Evolutionary conservation across 2,329 filamentous ascomycete species (phyloP).

Genomic region (Beauveria asiatica): DNA sequence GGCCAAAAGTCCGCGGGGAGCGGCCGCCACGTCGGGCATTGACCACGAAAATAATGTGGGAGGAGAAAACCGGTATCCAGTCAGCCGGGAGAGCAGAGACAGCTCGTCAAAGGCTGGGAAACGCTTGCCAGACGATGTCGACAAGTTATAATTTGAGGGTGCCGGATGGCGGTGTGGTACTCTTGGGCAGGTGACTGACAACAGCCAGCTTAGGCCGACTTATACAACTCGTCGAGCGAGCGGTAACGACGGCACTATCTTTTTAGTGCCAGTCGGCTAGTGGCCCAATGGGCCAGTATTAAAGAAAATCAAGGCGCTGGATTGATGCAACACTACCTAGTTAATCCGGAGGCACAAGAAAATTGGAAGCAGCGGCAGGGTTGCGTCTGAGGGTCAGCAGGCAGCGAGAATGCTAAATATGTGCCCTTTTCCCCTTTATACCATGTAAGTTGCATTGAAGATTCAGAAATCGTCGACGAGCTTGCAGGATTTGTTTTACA

Average conservation of each 20-base stretch:
- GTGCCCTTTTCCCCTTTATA: background rate
- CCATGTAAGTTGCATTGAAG: background rate
- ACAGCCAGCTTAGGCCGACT: slow-evolving; percentile 10
- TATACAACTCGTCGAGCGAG: slow-evolving; percentile 9
- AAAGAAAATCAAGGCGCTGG: slow-evolving; percentile 4
- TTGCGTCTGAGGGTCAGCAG: slow-evolving; percentile 3
- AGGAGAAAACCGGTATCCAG: background rate
- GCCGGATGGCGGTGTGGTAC: slow-evolving; percentile 10
- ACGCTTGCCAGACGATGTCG: background rate
- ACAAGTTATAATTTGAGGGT: slow-evolving; percentile 10
- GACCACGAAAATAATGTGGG: background rate
- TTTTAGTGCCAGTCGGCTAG: slow-evolving; percentile 9
- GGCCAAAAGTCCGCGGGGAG: slow-evolving; percentile 7
- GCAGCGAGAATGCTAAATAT: background rate
- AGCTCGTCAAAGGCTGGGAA: background rate
- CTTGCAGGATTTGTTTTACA: slow-evolving; percentile 5
- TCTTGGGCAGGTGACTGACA: slow-evolving; percentile 10
- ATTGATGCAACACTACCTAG: slow-evolving; percentile 8
- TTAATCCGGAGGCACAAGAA: too few species aligned
- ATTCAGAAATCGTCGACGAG: background rate
- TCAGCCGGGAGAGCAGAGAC: background rate
- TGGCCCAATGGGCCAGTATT: slow-evolving; percentile 9
- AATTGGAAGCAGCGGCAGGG: slow-evolving; percentile 1
- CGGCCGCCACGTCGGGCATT: slow-evolving; percentile 7
- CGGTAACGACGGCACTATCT: slow-evolving; percentile 11